Percentiles rank a stretch among this genome's conserved stretches.
phyloP scores from a whole-genome alignment of 2,329 filamentous ascomycete genomes.

The Pyrenochaeta sp. region DNA sequence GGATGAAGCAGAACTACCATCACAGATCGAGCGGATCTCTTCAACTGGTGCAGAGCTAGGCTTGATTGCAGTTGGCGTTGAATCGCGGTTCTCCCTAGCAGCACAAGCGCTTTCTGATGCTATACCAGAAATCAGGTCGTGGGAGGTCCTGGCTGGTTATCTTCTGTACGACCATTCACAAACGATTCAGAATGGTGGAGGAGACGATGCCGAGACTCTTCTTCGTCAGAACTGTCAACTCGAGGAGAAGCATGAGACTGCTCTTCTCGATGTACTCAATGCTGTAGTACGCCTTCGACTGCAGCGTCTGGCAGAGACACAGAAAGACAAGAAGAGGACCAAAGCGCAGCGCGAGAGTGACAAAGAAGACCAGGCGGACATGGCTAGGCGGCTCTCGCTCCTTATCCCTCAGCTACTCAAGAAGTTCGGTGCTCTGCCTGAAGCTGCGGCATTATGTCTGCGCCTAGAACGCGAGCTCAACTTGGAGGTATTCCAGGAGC shows the following conservation, averaged over 20 bases:
- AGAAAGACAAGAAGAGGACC: conserved; percentile 64
- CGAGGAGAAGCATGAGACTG: conserved; percentile 77
- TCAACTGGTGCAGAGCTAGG: conserved; percentile 48
- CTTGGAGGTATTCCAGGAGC: conserved; percentile 84
- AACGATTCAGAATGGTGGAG: conserved; percentile 60
- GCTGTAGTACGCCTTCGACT: conserved; percentile 81
- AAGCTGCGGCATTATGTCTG: conserved; percentile 85
- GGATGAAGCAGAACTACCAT: conserved; percentile 66
- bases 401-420: conserved; percentile 86
- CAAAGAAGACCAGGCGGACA: conserved; percentile 79
- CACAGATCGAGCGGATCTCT: conserved; percentile 56
- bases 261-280: conserved; percentile 86
- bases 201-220: conserved; percentile 67
- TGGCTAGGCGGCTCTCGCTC: conserved; percentile 77
- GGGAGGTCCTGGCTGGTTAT: conserved; percentile 90
- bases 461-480: conserved; percentile 87
- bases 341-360: conserved; percentile 64
- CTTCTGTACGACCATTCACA: conserved; percentile 88
- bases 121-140: conserved; percentile 80
- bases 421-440: conserved; percentile 90
- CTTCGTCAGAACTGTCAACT: conserved; percentile 79
- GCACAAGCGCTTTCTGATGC: conserved; percentile 86
- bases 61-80: conserved; percentile 70
- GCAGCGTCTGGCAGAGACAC: conserved; percentile 69
- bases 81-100: conserved; percentile 85